Conservation (phyloP, 768 basidiomycete species). For the Podaxis sp. region DNA sequence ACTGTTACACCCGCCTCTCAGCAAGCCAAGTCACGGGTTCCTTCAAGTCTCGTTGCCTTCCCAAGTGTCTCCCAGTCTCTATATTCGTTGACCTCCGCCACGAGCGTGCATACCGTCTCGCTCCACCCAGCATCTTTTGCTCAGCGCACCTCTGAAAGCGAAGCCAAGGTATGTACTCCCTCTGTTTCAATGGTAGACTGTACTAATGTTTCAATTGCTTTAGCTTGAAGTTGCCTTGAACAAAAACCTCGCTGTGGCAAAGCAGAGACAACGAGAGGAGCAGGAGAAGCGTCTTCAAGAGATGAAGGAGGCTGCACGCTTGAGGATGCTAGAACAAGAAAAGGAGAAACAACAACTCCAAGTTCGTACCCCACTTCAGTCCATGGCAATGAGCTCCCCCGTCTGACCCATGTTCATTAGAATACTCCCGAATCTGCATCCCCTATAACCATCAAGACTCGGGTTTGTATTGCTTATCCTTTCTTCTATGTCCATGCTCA, state of each 20-base stretch:
- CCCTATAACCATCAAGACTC: constrained; percentile 7
- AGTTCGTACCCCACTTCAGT: not conserved
- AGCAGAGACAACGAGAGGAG: constrained; percentile 26
- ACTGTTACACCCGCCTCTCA: constrained; percentile 16
- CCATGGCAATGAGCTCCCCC: not conserved
- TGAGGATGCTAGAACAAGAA: not conserved
- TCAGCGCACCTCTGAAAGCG: constrained; percentile 63
- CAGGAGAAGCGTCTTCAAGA: not conserved
- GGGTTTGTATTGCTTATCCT: constrained; percentile 7
- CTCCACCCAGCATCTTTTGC: constrained; percentile 71
- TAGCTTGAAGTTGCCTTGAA: constrained; percentile 65
- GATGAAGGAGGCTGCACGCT: constrained; percentile 2
- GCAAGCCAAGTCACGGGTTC: constrained; percentile 32
- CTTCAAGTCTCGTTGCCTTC: constrained; percentile 60
- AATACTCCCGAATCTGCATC: not conserved
- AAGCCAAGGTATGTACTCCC: constrained; percentile 58
- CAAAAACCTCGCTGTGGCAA: constrained; percentile 30
- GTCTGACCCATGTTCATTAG: not conserved
- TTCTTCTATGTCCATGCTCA: not conserved
- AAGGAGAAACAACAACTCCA: not conserved
- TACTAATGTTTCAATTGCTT: constrained; percentile 9
- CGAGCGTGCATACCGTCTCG: constrained; percentile 58
- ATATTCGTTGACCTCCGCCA: constrained; percentile 66
- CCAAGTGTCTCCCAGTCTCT: constrained; percentile 71
- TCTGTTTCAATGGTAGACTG: not conserved